Evolutionary conservation across 495 filamentous ascomycete species (phyloP).

Genomic region (Tuber magnatum): DNA sequence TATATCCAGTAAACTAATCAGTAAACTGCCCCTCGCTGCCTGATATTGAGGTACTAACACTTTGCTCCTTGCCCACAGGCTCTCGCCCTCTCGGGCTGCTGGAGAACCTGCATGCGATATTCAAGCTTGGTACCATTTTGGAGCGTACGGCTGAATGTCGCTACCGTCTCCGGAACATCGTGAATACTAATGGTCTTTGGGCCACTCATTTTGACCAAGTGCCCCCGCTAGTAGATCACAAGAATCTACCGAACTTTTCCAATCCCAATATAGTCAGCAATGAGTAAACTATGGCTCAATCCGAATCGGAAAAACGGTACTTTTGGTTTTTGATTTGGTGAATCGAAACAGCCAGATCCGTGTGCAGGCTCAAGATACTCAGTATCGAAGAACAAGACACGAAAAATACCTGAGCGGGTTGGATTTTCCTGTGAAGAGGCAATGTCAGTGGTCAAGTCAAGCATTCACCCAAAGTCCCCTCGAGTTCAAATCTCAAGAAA

Average conservation of each 20-base stretch:
- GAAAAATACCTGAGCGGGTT: not conserved
- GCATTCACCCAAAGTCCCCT: not conserved
- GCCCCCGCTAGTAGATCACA: not conserved
- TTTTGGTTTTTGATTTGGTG: not conserved
- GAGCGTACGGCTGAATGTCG: conserved; percentile 58
- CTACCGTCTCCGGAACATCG: conserved; percentile 45
- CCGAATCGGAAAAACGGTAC: not conserved
- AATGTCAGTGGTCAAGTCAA: not conserved
- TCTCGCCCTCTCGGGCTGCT: conserved; percentile 91
- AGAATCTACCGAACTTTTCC: not conserved
- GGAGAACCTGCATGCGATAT: conserved; percentile 78
- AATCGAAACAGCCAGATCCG: not conserved
- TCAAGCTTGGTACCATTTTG: conserved; percentile 72
- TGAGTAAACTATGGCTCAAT: not conserved
- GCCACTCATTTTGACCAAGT: conserved; percentile 29
- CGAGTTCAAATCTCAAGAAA: not conserved
- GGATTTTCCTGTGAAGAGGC: not conserved
- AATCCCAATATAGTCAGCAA: not conserved
- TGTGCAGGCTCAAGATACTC: not conserved
- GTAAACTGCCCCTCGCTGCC: not conserved
- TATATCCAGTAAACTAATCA: conserved; percentile 41
- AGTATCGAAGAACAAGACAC: not conserved
- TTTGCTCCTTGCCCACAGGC: conserved; percentile 94
- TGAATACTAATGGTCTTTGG: conserved; percentile 34
- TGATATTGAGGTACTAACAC: conserved; percentile 53